Evolutionary conservation across 2,329 filamentous ascomycete genomes (phyloP).

Genomic region (Cladosporium sp.): DNA sequence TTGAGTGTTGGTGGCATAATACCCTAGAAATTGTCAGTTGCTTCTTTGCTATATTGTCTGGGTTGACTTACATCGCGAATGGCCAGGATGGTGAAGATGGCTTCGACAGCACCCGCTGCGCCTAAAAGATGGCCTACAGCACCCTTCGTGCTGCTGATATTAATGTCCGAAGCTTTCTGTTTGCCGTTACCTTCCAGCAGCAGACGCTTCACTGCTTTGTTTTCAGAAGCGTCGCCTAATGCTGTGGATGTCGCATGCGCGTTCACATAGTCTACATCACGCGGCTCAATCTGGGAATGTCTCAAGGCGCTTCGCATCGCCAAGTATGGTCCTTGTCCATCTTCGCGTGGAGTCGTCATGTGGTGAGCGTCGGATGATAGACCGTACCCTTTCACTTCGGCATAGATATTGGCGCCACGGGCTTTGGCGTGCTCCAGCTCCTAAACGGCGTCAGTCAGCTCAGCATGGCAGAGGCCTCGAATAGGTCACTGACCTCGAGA

Average conservation of each 20-base stretch:
- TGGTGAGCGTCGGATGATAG: conserved; percentile 87
- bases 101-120: conserved; percentile 84
- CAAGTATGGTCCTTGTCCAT: conserved; percentile 72
- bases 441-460: conserved; percentile 27
- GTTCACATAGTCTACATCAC: conserved; percentile 81
- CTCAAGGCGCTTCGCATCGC: conserved; percentile 81
- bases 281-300: conserved; percentile 63
- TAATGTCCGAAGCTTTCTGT: conserved; percentile 56
- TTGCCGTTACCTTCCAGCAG: conserved; percentile 69
- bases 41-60: neutral
- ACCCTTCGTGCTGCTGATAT: conserved; percentile 90
- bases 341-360: conserved; percentile 80
- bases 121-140: conserved; percentile 87
- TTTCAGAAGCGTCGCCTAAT: conserved; percentile 84
- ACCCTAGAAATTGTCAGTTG: conserved; percentile 46
- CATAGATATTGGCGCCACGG: conserved; percentile 76
- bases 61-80: conserved; percentile 61
- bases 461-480: neutral
- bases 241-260: conserved; percentile 87
- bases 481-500: conserved; percentile 56
- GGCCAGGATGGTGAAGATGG: conserved; percentile 74
- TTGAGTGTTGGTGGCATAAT: conserved; percentile 83
- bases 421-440: conserved; percentile 80
- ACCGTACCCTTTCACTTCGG: conserved; percentile 83
- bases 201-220: conserved; percentile 69